A percentile compares a stretch with the other conserved stretches of the same genome.
Evolutionary conservation across 345 rosid genomes (phyloP).

Genomic region (Dipteronia sinensis): DNA sequence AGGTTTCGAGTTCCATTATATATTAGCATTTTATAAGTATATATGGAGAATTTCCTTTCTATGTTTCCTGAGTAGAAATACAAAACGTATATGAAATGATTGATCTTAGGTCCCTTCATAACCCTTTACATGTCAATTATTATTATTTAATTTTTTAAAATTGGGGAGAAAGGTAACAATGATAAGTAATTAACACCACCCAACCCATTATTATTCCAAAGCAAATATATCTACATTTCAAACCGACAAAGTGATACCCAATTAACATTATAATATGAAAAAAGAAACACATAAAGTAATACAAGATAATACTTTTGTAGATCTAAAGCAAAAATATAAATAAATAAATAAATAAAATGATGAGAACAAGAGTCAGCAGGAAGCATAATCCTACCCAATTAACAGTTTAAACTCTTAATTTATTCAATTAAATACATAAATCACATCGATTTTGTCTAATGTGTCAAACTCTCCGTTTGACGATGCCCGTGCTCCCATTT

Average conservation of each 20-base stretch:
- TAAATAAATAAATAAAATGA: neutral
- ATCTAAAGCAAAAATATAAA: neutral
- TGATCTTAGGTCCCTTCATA: too few relatives aligned
- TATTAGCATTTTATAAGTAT: too few relatives aligned
- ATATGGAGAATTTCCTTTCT: too few relatives aligned
- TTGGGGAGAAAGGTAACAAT: neutral
- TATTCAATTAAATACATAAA: neutral
- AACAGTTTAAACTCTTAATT: neutral
- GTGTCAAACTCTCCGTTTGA: neutral
- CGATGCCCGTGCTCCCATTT: neutral
- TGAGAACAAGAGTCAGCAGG: neutral
- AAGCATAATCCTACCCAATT: neutral
- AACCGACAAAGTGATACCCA: neutral
- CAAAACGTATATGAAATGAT: too few relatives aligned
- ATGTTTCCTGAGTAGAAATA: too few relatives aligned
- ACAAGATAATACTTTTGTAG: neutral
- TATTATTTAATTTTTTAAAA: too few relatives aligned
- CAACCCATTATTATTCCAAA: constrained; percentile 1
- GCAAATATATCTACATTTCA: too few relatives aligned
- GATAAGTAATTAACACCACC: neutral
- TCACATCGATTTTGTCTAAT: neutral
- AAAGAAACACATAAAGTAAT: neutral
- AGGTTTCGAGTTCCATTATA: too few relatives aligned
- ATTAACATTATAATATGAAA: neutral
- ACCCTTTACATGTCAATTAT: too few relatives aligned